Evolutionary conservation across 192 early-diverging fungal genomes (phyloP).

Genomic region (Entrophospora sp.): DNA sequence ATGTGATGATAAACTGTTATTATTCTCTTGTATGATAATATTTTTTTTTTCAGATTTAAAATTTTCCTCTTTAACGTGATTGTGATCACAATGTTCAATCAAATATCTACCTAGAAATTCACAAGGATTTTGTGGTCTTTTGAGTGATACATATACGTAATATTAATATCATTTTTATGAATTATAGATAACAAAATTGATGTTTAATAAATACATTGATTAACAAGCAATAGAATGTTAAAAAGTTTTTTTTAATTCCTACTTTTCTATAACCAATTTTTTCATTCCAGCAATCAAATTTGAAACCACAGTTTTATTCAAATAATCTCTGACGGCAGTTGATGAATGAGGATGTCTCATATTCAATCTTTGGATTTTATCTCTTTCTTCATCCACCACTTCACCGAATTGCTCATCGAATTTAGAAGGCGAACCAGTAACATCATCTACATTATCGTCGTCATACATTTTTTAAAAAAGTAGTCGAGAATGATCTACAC

Average conservation of each 20-base stretch:
- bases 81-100: constrained; percentile 19
- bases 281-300: constrained; percentile 36
- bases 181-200: neutral
- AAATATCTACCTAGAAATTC: constrained; percentile 32
- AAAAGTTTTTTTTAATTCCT: neutral
- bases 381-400: constrained; percentile 6
- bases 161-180: neutral
- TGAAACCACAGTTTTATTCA: constrained; percentile 39
- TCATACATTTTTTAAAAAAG: too few species aligned
- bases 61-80: constrained; percentile 10
- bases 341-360: constrained; percentile 4
- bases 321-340: constrained; percentile 27
- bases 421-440: neutral
- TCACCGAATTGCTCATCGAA: constrained; percentile 6
- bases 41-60: neutral
- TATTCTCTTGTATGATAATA: too few species aligned
- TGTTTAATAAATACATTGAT: neutral
- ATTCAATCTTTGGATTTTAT: constrained; percentile 9
- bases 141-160: neutral
- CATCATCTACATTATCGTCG: too few species aligned
- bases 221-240: neutral
- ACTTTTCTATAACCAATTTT: constrained; percentile 33
- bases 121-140: constrained; percentile 31
- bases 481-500: too few species aligned
- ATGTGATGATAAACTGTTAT: too few species aligned